These are phyloP conservation scores for Aspergillus fischeri DNA, from an alignment of 2,329 filamentous ascomycete genomes.

Conservation along the genomic window DNA sequence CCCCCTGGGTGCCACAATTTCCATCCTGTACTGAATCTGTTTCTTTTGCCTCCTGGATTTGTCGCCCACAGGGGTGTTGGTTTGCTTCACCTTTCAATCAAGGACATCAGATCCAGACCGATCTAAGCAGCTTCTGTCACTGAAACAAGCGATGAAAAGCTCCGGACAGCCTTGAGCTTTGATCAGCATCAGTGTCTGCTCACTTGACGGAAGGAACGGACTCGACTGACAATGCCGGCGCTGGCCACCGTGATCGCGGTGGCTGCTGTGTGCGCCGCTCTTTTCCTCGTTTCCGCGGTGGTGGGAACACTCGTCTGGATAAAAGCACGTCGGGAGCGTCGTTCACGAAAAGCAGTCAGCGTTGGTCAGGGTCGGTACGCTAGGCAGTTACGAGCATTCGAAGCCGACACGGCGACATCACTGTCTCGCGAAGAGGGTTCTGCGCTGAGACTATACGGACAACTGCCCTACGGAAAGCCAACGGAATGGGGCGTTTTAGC, in stretches of 20 bases:
- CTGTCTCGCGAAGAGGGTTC: slow-evolving; percentile 30
- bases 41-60: slow-evolving; percentile 4
- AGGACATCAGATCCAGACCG: neutral
- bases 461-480: slow-evolving; percentile 32
- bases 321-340: slow-evolving; percentile 31
- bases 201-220: neutral
- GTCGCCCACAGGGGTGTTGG: neutral
- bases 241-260: slow-evolving; percentile 32
- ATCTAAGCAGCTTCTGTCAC: neutral
- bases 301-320: slow-evolving; percentile 33
- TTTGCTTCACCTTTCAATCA: neutral
- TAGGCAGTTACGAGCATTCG: slow-evolving; percentile 19
- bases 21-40: slow-evolving; percentile 9
- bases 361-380: slow-evolving; percentile 18
- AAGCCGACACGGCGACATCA: slow-evolving; percentile 28
- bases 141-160: neutral
- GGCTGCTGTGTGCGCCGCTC: slow-evolving; percentile 30
- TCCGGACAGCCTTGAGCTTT: neutral
- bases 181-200: neutral
- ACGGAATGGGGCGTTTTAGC: slow-evolving; percentile 33
- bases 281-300: slow-evolving; percentile 31
- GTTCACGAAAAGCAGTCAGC: slow-evolving; percentile 23
- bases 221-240: slow-evolving; percentile 26
- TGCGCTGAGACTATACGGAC: slow-evolving; percentile 28
- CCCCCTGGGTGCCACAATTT: slow-evolving; percentile 7